Evolutionary conservation across 2,329 filamentous ascomycete species (phyloP), one percentile per base, ranked within the genome.

Genomic region (Cytospora piceicola): DNA sequence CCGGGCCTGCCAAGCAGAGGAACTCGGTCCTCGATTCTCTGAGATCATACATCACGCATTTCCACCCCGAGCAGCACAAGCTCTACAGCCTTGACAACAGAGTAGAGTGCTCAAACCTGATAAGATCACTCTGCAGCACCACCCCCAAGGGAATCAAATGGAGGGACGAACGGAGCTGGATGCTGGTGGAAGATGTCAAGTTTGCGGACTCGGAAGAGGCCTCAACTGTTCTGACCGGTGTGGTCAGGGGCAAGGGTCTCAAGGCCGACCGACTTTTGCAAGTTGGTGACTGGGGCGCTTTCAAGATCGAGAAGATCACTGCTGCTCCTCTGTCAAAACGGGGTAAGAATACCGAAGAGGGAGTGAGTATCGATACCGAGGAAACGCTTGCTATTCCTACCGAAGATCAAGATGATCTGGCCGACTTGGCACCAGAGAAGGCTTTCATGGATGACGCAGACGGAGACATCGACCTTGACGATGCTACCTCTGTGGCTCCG

Each of bases 81-180:
- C 84, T 99, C 20, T 92, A 94, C 77, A 95, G 88, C 71, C 83
- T 97, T 63, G 93, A 97, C 74, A 94, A 87, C 68, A 86, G 92
- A 74, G 93, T 97, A 75, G 95, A 99, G 76, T 94, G 92, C 75
- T 87, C 93, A 60, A 98, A 97, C 75, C 82, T 96, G 46, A 91
- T 98, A 77, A 87, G 96, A 61, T 94, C 93, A 32, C 81, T 99
- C 20, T 99, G 95, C 82, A 97, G 89, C 69, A 93, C 91, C 42
- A 93, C 90, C 53, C 94, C 95, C 14, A 98, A 96, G 80, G 95
- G 95, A 0, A 87, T 99, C n/a, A 83, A 90, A 69, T 99, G 95
- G 95, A 88, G 95, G 72, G 95, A 99, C 61, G 93, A 97, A 70
- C 86, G 95, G 71, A 96, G 93, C 72, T 99, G 95, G 92, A 92